Evolutionary conservation across 2,329 filamentous ascomycete genomes (phyloP).

Genomic region (Blumeria graminis): DNA sequence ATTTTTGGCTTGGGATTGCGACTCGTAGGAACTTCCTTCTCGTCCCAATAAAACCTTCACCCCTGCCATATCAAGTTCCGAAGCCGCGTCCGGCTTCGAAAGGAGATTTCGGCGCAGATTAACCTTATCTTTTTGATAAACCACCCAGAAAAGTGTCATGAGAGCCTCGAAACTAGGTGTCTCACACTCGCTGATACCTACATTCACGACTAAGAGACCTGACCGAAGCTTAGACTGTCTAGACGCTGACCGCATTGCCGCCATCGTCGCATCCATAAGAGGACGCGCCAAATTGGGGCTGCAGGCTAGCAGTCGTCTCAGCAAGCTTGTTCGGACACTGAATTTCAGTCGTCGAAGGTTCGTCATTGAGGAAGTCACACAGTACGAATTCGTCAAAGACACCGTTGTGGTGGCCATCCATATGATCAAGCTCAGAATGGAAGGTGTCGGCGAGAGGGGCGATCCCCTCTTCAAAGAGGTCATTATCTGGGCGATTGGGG

Average conservation of each 20-base stretch:
- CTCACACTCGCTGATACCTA: neutral
- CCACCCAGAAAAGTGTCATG: conserved; percentile 15
- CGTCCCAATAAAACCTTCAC: no score
- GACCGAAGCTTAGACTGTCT: conserved; percentile 16
- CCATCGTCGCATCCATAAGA: conserved; percentile 49
- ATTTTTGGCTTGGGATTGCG: no score
- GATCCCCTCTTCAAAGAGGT: conserved; percentile 53
- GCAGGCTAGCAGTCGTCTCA: conserved; percentile 37
- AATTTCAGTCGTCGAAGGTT: conserved; percentile 14
- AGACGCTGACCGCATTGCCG: conserved; percentile 47
- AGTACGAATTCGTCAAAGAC: conserved; percentile 26
- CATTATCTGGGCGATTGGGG: conserved; percentile 41
- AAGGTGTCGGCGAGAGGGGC: conserved; percentile 46
- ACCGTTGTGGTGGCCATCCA: conserved; percentile 36
- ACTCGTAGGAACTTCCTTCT: no score
- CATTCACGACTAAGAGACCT: no score
- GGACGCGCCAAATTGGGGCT: conserved; percentile 53
- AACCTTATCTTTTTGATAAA: neutral
- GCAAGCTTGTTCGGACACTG: conserved; percentile 16
- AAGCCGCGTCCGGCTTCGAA: no score
- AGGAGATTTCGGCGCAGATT: no score
- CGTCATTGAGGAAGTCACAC: conserved; percentile 28
- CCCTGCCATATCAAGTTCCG: no score
- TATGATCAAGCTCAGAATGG: conserved; percentile 41
- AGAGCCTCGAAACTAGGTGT: conserved; percentile 13